Evolutionary conservation across 768 basidiomycete genomes (phyloP).

Genomic region (Mycena rosella): DNA sequence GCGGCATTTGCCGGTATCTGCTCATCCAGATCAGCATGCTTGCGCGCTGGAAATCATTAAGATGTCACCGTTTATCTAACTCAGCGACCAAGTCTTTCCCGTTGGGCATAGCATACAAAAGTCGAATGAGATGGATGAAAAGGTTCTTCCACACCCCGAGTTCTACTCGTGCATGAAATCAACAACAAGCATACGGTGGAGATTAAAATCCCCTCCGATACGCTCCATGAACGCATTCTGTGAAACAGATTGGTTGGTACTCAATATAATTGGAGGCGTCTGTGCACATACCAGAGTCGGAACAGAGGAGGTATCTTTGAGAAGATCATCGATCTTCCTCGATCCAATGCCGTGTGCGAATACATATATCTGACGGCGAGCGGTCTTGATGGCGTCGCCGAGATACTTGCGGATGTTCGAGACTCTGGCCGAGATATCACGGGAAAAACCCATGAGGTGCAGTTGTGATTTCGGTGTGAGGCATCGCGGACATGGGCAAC

Average conservation of each 20-base stretch:
- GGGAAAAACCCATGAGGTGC: constrained; percentile 34
- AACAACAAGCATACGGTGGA: constrained; percentile 44
- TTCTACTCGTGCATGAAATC: constrained; percentile 57
- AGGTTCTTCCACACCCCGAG: constrained; percentile 53
- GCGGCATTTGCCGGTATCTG: constrained; percentile 36
- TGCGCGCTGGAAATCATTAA: constrained; percentile 14
- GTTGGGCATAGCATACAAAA: constrained; percentile 42
- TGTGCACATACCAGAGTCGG: no score
- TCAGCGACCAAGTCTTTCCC: constrained; percentile 35
- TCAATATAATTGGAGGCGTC: no score
- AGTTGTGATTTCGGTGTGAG: constrained; percentile 32
- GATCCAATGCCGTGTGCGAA: no score
- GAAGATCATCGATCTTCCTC: no score
- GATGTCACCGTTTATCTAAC: constrained; percentile 38
- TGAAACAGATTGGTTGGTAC: no score
- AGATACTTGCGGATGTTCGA: constrained; percentile 4
- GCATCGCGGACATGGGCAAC: constrained; percentile 42
- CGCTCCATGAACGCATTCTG: no score
- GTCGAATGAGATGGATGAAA: constrained; percentile 50
- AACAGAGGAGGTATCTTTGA: no score
- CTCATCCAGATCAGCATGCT: background rate
- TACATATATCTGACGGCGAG: no score
- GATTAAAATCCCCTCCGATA: constrained; percentile 36
- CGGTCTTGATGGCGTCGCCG: no score
- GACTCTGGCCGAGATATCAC: constrained; percentile 32